Base-by-base conservation (phyloP, 371 early-diverging fungal species). In the Choanephora cucurbitarum region DNA sequence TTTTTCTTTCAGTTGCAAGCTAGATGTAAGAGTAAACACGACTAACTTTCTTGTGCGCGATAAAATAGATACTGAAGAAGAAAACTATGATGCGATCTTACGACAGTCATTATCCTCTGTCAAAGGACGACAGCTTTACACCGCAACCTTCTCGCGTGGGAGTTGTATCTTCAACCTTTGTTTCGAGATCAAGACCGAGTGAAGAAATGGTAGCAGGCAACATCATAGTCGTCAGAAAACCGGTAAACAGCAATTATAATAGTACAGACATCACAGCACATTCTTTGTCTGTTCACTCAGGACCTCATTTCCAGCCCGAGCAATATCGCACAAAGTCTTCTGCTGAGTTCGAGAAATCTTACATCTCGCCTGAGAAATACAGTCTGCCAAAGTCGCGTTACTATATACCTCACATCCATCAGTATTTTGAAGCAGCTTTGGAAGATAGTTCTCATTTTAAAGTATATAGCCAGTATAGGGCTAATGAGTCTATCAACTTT, bases 401-500 rank as follows among this genome's bases (percentile, higher is more conserved):
- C 19, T 23, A 43, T 15, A 7, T 42, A 15, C 57, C 62, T 18
- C 31, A 57, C 23, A 17, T 62, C 6, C 32, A 52, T 28, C 39
- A 32, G 0, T 52, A 52, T 19, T 62, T 62, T 45, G 42, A 52
- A 31, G 57, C 48, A 2, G 57, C 62, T 14, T 43, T 62, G 34
- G 43, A 50, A 39, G 57, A 57, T 19, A 52, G 51, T 2, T 57
- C 57, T 37, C 39, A 48, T 15, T 62, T 56, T 31, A 17, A 49
- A 2, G 34, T 43, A 0, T 48, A 52, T 14, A 22, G 41, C 28
- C 41, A 59, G 1, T 64, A 64, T 17, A 44, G 46, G 5, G 19
- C 55, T 15, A n/a, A 33, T 4, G 64, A 64, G 39, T 59, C 60
- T 32, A 44, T 59, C 6, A 64, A 64, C 15, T 64, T 64, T 31